Conservation (phyloP, 192 early-diverging fungal species). For the Coemansia sp. region DNA sequence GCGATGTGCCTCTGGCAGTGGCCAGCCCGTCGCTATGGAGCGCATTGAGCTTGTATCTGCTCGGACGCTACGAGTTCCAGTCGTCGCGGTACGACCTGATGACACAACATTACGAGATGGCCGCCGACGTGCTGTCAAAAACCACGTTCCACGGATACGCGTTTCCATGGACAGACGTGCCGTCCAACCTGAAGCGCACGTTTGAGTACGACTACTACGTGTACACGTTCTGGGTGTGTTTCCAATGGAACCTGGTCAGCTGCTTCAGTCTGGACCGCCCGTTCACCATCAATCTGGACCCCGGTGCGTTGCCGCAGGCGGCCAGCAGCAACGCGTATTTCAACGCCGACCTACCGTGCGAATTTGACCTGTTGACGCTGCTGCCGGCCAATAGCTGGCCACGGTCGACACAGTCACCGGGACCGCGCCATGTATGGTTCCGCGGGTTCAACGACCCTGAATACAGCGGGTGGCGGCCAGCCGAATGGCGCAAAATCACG, state of each 20-base stretch:
- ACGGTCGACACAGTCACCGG: constrained; percentile 10
- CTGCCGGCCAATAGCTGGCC: constrained; percentile 43
- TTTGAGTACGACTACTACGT: constrained; percentile 55
- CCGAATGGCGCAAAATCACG: constrained; percentile 39
- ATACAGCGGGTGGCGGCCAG: constrained; percentile 42
- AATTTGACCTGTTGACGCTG: constrained; percentile 42
- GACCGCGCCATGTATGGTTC: constrained; percentile 30
- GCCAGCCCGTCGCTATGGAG: constrained; percentile 45
- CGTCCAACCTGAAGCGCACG: constrained; percentile 27
- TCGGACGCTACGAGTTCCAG: constrained; percentile 53
- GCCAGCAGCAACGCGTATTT: constrained; percentile 39
- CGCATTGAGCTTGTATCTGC: constrained; percentile 40
- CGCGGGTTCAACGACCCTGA: constrained; percentile 43
- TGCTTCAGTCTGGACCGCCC: constrained; percentile 51
- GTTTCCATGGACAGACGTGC: constrained; percentile 43
- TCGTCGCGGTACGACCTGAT: constrained; percentile 51
- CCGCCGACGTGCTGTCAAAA: constrained; percentile 36
- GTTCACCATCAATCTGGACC: constrained; percentile 31
- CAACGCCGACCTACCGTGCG: constrained; percentile 36
- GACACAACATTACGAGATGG: constrained; percentile 51
- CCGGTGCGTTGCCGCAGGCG: constrained; percentile 23
- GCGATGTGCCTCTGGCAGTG: constrained; percentile 27
- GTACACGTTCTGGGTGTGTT: constrained; percentile 52
- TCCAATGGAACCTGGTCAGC: constrained; percentile 52
- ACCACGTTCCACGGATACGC: constrained; percentile 37